phyloP scores from a whole-genome alignment of 2,329 filamentous ascomycete species.

The Alternaria panax region DNA sequence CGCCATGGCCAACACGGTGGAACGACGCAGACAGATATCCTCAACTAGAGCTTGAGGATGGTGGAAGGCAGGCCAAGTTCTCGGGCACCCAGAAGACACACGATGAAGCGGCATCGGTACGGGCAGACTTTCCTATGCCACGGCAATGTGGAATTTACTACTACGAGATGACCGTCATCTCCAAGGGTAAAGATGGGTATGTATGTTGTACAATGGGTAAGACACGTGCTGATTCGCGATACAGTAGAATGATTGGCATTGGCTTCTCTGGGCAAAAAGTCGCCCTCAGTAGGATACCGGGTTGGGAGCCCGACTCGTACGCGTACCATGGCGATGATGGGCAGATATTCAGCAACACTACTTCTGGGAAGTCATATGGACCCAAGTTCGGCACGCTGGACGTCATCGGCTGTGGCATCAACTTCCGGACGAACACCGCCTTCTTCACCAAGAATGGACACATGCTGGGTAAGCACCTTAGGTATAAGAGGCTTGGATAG shows the following conservation, averaged over 20 bases:
- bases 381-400: slow-evolving; percentile 66
- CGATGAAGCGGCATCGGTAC: slow-evolving; percentile 81
- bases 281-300: slow-evolving; percentile 66
- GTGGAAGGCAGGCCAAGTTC: slow-evolving; percentile 76
- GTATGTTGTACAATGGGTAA: slow-evolving; percentile 46
- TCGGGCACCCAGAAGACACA: slow-evolving; percentile 62
- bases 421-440: slow-evolving; percentile 66
- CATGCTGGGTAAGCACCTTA: slow-evolving; percentile 58
- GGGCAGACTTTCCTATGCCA: slow-evolving; percentile 87
- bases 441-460: slow-evolving; percentile 73
- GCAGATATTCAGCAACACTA: slow-evolving; percentile 66
- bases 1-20: slow-evolving; percentile 84
- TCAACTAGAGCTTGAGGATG: slow-evolving; percentile 75
- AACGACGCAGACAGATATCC: slow-evolving; percentile 77
- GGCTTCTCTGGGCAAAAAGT: slow-evolving; percentile 68
- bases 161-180: slow-evolving; percentile 76
- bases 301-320: slow-evolving; percentile 72
- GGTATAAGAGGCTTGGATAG: not conserved
- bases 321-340: slow-evolving; percentile 73
- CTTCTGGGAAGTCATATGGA: slow-evolving; percentile 65
- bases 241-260: slow-evolving; percentile 60
- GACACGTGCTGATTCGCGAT: slow-evolving; percentile 27
- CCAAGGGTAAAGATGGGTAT: slow-evolving; percentile 72
- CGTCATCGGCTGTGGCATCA: slow-evolving; percentile 70
- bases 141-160: slow-evolving; percentile 93